phyloP scores from a whole-genome alignment of 108 stramenopile species.

The Fragilaria radians region DNA sequence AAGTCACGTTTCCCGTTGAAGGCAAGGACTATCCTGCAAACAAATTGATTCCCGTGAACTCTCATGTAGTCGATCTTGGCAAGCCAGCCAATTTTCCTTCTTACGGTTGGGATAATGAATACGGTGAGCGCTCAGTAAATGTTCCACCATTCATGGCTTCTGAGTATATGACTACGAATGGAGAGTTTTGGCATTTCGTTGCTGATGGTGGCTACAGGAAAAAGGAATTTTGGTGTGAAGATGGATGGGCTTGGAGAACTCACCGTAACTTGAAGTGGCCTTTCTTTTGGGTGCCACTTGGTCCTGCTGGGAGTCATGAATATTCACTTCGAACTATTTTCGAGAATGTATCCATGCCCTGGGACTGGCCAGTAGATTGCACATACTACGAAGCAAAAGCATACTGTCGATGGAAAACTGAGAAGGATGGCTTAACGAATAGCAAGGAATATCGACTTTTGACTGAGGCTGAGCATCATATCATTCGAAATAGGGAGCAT shows the following conservation, averaged over 20 bases:
- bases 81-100: slow-evolving; percentile 85
- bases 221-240: slow-evolving; percentile 81
- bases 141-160: slow-evolving; percentile 79
- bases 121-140: slow-evolving; percentile 68
- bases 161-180: slow-evolving; percentile 90
- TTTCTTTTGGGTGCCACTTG: slow-evolving; percentile 81
- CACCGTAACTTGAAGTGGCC: slow-evolving; percentile 93
- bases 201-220: slow-evolving; percentile 84
- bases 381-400: slow-evolving; percentile 94
- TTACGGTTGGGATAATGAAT: slow-evolving; percentile 97
- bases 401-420: slow-evolving; percentile 84
- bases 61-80: slow-evolving; percentile 59
- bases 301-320: slow-evolving; percentile 83
- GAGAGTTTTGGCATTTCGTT: slow-evolving; percentile 91
- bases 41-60: slow-evolving; percentile 50
- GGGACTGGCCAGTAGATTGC: slow-evolving; percentile 93
- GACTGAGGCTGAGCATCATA: slow-evolving; percentile 90
- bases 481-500: slow-evolving; percentile 59
- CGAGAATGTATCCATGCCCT: slow-evolving; percentile 79
- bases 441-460: slow-evolving; percentile 64
- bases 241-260: slow-evolving; percentile 89
- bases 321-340: slow-evolving; percentile 87
- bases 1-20: slow-evolving; percentile 39
- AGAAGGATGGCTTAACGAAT: slow-evolving; percentile 50
- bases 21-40: slow-evolving; percentile 63